Percentiles rank a stretch among this genome's conserved stretches.
These are phyloP conservation scores for Citrus glauca DNA, from an alignment of 345 rosid species.

Conservation along the genomic window DNA sequence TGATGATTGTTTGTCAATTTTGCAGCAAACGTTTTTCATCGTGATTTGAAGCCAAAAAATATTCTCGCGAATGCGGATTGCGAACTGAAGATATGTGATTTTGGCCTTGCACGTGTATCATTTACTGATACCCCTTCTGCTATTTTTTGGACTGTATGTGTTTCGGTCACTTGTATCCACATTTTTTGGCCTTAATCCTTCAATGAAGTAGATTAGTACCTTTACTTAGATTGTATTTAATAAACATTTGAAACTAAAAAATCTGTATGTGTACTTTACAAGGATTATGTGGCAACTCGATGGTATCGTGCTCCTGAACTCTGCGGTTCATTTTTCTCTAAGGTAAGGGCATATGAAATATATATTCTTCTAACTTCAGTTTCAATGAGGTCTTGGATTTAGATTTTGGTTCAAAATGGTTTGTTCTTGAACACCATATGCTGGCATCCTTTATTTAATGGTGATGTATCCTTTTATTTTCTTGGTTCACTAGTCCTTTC, in stretches of 20 bases:
- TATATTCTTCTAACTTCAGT: neutral
- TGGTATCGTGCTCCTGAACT: slow-evolving; percentile 99
- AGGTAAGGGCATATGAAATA: slow-evolving; percentile 38
- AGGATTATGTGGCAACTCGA: slow-evolving; percentile 99
- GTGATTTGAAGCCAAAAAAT: slow-evolving; percentile 94
- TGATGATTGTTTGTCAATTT: slow-evolving; percentile 11
- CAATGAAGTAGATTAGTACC: neutral
- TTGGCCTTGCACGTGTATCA: slow-evolving; percentile 97
- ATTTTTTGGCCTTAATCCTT: neutral
- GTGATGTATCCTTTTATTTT: neutral
- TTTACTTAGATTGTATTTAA: neutral
- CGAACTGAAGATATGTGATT: slow-evolving; percentile 94
- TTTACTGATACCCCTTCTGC: slow-evolving; percentile 92
- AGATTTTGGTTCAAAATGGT: neutral
- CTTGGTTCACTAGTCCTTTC: neutral
- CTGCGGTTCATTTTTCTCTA: slow-evolving; percentile 92
- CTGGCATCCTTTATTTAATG: neutral
- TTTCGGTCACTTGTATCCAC: slow-evolving; percentile 8
- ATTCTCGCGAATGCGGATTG: slow-evolving; percentile 97
- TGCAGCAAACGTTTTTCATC: slow-evolving; percentile 91
- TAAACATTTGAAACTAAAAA: slow-evolving; percentile 17
- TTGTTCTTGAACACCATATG: neutral
- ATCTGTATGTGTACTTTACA: slow-evolving; percentile 28
- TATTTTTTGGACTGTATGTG: slow-evolving; percentile 97
- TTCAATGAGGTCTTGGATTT: neutral